Evolutionary conservation across 2,329 filamentous ascomycete genomes (phyloP).

Genomic region (Blastomyces parvus): DNA sequence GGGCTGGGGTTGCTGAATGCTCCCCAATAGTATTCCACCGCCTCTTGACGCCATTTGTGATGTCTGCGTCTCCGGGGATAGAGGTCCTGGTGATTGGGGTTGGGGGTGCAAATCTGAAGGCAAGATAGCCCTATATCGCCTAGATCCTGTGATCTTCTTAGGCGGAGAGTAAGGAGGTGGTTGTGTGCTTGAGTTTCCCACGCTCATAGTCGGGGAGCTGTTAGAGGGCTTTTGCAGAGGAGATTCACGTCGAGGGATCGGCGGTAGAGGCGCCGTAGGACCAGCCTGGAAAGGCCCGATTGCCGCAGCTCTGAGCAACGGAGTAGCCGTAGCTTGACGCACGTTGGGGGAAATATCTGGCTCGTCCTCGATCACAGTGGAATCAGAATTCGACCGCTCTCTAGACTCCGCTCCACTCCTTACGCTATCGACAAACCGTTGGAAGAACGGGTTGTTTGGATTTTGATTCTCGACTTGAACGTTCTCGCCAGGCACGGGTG

Average conservation of each 20-base stretch:
- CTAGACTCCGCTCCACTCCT: slow-evolving; percentile 9
- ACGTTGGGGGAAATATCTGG: slow-evolving; percentile 24
- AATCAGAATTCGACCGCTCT: slow-evolving; percentile 17
- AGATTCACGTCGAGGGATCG: background rate
- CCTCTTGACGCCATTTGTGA: slow-evolving; percentile 56
- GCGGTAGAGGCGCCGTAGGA: background rate
- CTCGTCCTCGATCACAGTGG: slow-evolving; percentile 23
- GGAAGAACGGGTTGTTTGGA: slow-evolving; percentile 18
- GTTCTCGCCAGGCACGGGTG: slow-evolving; percentile 4
- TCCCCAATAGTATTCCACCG: slow-evolving; percentile 50
- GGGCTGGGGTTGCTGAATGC: slow-evolving; percentile 47
- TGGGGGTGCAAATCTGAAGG: slow-evolving; percentile 48
- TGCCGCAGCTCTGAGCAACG: slow-evolving; percentile 18
- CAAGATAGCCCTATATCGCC: slow-evolving; percentile 48
- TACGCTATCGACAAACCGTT: slow-evolving; percentile 18
- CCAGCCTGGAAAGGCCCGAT: slow-evolving; percentile 3
- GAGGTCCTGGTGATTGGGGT: slow-evolving; percentile 51
- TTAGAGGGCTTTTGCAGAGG: background rate
- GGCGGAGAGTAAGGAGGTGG: slow-evolving; percentile 48
- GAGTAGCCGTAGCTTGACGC: slow-evolving; percentile 22
- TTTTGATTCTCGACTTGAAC: slow-evolving; percentile 6
- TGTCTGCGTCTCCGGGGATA: slow-evolving; percentile 53
- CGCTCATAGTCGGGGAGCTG: slow-evolving; percentile 13
- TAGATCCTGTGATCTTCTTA: slow-evolving; percentile 6
- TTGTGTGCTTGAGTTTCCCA: slow-evolving; percentile 29